Percentiles rank a stretch among this genome's conserved stretches.
Conservation (phyloP, 2,329 filamentous ascomycete genomes). For the Pezicula carpinea region DNA sequence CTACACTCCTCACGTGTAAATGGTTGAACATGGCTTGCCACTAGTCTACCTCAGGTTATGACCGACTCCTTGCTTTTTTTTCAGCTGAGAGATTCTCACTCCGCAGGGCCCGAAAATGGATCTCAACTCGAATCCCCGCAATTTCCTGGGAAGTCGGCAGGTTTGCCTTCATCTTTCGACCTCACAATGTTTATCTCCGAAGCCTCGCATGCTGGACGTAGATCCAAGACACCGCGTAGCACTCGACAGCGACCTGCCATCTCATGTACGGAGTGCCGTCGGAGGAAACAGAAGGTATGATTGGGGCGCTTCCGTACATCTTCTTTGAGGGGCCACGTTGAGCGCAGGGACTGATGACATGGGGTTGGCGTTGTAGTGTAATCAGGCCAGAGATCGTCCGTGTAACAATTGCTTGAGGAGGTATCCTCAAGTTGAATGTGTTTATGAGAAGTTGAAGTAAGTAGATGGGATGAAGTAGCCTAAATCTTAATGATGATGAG, state of each 20-base stretch:
- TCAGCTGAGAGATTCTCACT: not conserved
- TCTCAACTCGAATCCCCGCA: too few species aligned
- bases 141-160: too few species aligned
- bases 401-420: slow-evolving; percentile 22
- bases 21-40: not conserved
- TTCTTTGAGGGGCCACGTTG: not conserved
- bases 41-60: not conserved
- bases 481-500: not conserved
- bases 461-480: not conserved
- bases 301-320: not conserved
- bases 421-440: slow-evolving; percentile 20
- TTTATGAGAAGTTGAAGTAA: slow-evolving; percentile 16
- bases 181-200: slow-evolving; percentile 14
- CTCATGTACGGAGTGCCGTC: slow-evolving; percentile 20
- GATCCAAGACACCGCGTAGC: slow-evolving; percentile 4
- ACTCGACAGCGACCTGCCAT: slow-evolving; percentile 18
- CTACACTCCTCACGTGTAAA: not conserved
- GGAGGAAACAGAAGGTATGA: slow-evolving; percentile 21
- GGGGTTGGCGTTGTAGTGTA: slow-evolving; percentile 14
- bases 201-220: slow-evolving; percentile 11
- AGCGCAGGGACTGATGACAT: slow-evolving; percentile 5
- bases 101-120: not conserved
- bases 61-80: not conserved
- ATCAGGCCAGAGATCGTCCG: slow-evolving; percentile 20
- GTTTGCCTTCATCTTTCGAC: not conserved